Evolutionary conservation across 1,284 basidiomycete species (phyloP), one percentile per base, ranked within the genome.

Genomic region (Agaricales sp.): DNA sequence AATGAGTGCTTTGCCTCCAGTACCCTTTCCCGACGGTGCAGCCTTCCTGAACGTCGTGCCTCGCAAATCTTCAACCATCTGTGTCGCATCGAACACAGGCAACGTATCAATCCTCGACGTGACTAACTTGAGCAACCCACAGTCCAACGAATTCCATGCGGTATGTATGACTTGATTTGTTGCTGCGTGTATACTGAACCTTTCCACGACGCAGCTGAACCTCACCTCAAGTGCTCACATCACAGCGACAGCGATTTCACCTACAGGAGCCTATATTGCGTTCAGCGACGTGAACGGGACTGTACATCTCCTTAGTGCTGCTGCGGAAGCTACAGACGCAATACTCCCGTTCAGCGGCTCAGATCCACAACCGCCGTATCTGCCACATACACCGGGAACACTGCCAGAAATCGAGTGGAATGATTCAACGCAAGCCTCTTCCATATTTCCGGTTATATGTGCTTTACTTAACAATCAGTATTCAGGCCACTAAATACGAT

Each of bases 91-190:
- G 1, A 78, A 81, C 18, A 81, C 89, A 59, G 95, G 94, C 3
- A 75, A 92, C 37, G 77, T 98, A n/a, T 92, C 95, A 59, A 78
- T 92, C 35, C 80, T 94, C 45, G 95, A 99, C 61, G 78, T 86
- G 30, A 75, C 79, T 20, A 84, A 87, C 55, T 79, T 82, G 0
- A 73, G 73, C 19, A 41, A 16, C 18, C 39, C 39, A 8, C 76
- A 78, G 51, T 68, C 73, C 4, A 78, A 77, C 46, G 84, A 85
- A 55, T 93, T 92, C 58, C 84, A 84, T 62, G 89, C 83, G 71
- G 88, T 82, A 24, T 22, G 2, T 51, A 48, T 45, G 21, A 22
- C 30, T 48, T 23, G 16, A 46, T n/a, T 23, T 13, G 35, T 43
- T 56, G 16, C 16, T 20, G 37, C 41, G 38, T 44, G 24, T 13